Evolutionary conservation across 441 rosid species (phyloP).

Genomic region (Manihot esculenta): DNA sequence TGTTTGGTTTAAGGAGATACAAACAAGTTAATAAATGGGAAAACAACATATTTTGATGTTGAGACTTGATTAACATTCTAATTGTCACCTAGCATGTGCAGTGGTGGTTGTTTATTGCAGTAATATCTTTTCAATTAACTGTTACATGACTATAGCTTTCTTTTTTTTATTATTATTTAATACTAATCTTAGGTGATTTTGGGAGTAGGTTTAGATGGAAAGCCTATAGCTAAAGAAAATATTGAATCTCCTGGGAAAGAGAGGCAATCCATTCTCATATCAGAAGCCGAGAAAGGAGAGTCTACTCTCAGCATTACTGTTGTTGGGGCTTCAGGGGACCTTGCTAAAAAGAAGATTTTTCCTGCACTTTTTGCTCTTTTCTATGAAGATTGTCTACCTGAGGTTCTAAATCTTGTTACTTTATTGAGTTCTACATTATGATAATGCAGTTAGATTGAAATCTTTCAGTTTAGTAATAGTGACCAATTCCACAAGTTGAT

Average conservation of each 20-base stretch:
- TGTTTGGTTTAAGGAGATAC: background rate
- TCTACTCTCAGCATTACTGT: constrained; percentile 83
- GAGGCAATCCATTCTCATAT: constrained; percentile 15
- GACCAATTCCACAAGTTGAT: background rate
- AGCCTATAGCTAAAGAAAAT: constrained; percentile 34
- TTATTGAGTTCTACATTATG: background rate
- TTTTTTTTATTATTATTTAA: background rate
- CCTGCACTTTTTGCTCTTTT: constrained; percentile 94
- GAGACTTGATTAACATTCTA: background rate
- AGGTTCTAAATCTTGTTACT: constrained; percentile 35
- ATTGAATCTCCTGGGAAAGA: constrained; percentile 25
- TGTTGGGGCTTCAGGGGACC: constrained; percentile 94
- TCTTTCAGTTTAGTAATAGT: background rate
- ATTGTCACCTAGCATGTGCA: background rate
- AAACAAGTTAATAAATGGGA: background rate
- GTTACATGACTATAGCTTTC: background rate
- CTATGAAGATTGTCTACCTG: constrained; percentile 75
- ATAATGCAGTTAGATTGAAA: background rate
- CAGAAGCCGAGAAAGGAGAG: constrained; percentile 30
- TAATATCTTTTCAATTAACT: background rate
- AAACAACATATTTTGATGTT: background rate
- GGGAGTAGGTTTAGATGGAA: constrained; percentile 43
- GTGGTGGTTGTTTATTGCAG: background rate
- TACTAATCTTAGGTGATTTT: constrained; percentile 3
- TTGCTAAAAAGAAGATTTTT: constrained; percentile 87